Conservation (phyloP, 805 yeast genomes). For the Suhomyces sp. region DNA sequence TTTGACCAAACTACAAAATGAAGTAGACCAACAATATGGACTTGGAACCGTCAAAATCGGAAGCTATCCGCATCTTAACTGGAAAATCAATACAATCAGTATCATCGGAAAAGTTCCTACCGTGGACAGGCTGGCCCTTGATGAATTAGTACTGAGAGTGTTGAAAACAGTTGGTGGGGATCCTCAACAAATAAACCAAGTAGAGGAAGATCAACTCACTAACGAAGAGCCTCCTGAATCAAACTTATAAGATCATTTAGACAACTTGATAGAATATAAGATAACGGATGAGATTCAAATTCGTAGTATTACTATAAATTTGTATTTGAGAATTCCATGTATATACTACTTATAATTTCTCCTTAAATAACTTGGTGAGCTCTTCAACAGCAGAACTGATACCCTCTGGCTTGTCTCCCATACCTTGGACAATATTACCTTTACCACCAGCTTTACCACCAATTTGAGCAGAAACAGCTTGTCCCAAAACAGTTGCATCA, state of each 20-base stretch:
- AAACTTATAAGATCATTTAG: background rate
- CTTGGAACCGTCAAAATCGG: conserved; percentile 61
- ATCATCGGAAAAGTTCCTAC: conserved; percentile 58
- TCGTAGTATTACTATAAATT: conserved; percentile 1
- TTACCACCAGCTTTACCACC: conserved; percentile 99
- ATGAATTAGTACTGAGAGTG: conserved; percentile 47
- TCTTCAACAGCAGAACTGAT: conserved; percentile 72
- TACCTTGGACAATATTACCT: conserved; percentile 94
- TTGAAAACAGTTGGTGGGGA: conserved; percentile 43
- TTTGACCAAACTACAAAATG: conserved; percentile 50
- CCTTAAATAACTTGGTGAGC: conserved; percentile 58
- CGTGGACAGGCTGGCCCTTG: conserved; percentile 28
- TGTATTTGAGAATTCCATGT: background rate
- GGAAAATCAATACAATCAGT: conserved; percentile 68
- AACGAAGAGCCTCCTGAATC: conserved; percentile 7
- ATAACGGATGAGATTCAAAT: background rate
- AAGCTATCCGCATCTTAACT: conserved; percentile 76
- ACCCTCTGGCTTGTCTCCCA: conserved; percentile 80
- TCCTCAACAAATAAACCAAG: conserved; percentile 58
- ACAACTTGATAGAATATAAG: background rate
- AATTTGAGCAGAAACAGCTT: conserved; percentile 63
- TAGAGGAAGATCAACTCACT: conserved; percentile 54
- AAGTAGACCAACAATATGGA: conserved; percentile 26
- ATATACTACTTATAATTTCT: conserved; percentile 45
- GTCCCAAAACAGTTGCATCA: conserved; percentile 73